A percentile compares a stretch with the other conserved stretches of the same genome.
phyloP scores from a whole-genome alignment of 495 filamentous ascomycete species.

The Aspergillus mulundensis region DNA sequence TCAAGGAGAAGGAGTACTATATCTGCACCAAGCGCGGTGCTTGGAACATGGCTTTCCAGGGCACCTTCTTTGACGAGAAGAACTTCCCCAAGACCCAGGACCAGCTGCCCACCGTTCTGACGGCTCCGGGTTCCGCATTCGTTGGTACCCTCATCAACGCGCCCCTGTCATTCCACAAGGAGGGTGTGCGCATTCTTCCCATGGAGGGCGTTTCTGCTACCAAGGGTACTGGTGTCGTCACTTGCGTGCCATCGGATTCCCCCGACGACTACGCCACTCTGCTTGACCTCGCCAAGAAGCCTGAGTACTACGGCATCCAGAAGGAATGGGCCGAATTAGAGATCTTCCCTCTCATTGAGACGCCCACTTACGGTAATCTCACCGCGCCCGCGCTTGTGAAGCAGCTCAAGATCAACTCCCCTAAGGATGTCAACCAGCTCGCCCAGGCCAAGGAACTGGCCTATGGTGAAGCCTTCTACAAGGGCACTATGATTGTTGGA shows the following conservation, averaged over 20 bases:
- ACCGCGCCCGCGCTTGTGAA: slow-evolving; percentile 80
- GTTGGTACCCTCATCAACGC: slow-evolving; percentile 84
- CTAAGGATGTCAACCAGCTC: slow-evolving; percentile 87
- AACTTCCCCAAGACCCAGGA: slow-evolving; percentile 61
- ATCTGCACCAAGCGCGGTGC: slow-evolving; percentile 83
- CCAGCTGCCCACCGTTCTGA: slow-evolving; percentile 51
- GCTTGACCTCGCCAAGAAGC: slow-evolving; percentile 85
- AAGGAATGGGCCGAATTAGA: slow-evolving; percentile 94
- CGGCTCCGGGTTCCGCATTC: slow-evolving; percentile 70
- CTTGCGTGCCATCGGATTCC: slow-evolving; percentile 90
- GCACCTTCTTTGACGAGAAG: slow-evolving; percentile 71
- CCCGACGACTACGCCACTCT: slow-evolving; percentile 94
- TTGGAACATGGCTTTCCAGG: slow-evolving; percentile 94
- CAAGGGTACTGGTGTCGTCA: slow-evolving; percentile 96
- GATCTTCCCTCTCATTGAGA: slow-evolving; percentile 83
- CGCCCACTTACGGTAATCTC: slow-evolving; percentile 82
- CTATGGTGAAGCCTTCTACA: slow-evolving; percentile 97
- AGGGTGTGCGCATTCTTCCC: slow-evolving; percentile 81
- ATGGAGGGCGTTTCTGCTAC: slow-evolving; percentile 90
- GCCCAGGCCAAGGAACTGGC: slow-evolving; percentile 92
- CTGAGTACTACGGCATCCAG: slow-evolving; percentile 95
- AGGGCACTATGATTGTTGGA: slow-evolving; percentile 84
- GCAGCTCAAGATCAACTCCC: slow-evolving; percentile 91
- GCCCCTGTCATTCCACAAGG: slow-evolving; percentile 81
- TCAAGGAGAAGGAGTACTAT: slow-evolving; percentile 78